Evolutionary conservation across 139 green algal species (phyloP), one percentile per base, ranked within the genome.

Genomic region (Edaphochlamys debaryana): DNA sequence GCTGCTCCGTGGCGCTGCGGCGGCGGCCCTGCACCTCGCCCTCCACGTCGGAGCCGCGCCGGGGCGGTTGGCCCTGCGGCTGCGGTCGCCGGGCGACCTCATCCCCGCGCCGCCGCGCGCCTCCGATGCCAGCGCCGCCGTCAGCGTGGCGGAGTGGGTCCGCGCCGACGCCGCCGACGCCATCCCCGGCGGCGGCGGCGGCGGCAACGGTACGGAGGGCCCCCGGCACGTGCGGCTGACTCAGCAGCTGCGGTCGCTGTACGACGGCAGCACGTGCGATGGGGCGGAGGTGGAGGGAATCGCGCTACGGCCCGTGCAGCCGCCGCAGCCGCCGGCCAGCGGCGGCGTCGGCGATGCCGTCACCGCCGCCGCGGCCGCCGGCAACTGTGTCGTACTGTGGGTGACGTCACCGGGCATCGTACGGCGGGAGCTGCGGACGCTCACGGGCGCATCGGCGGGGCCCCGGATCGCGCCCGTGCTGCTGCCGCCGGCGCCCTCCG

Each of bases 1-100:
- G 19, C 27, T 60, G 5, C 27, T 80, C 11, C 56, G 52, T 38
- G 34, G 19, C 19, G 56, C 27, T 3, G 58, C 58, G 29, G 56
- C 73, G 36, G 73, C 73, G 54, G 56, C 73, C 9, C 73, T 80
- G 56, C 58, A 41, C 8, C 73, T 80, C 37, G 56, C 38, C 11
- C 38, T 69, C 5, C 56, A 38, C 0, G 37, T 80, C 20, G 58
- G 56, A 4, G 56, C 73, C 27, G 73, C 56, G 0, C 38, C 56
- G 25, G 58, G 73, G 56, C 38, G 56, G 27, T 30, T 80, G 58
- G 25, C 58, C 25, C 73, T 80, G 40, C 73, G 73, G 56, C 56
- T 80, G 73, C 32, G 40, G 73, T 37, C 38, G 29, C 73, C 73
- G 29, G 73, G 73, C 5, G 73, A 80, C 38, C 37, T 56, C 4